phyloP scores from a whole-genome alignment of 495 filamentous ascomycete species.

The Aspergillus coremiiformis region DNA sequence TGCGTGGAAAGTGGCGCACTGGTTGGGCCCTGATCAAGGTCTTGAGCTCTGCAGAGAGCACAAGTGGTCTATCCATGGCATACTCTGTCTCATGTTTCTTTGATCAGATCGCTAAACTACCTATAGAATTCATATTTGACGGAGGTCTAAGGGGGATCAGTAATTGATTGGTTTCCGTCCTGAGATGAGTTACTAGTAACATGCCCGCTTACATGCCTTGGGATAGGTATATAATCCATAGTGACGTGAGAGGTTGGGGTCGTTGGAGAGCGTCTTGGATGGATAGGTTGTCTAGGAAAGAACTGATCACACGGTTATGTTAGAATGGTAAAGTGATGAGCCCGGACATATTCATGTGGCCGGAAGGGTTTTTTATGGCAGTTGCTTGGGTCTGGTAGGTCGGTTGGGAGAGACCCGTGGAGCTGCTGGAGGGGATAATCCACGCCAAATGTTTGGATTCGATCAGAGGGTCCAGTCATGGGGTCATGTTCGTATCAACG shows the following conservation, averaged over 20 bases:
- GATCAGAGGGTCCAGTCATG: conserved; percentile 12
- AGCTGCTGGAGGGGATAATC: conserved; percentile 53
- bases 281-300: conserved; percentile 41
- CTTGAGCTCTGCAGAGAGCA: conserved; percentile 19
- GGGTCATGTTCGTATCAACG: conserved; percentile 14
- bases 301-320: conserved; percentile 43
- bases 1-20: conserved; percentile 5
- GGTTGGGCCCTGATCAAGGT: conserved; percentile 17
- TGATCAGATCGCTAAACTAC: conserved; percentile 42
- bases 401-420: conserved; percentile 54
- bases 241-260: conserved; percentile 47
- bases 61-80: conserved; percentile 16
- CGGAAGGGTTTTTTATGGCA: conserved; percentile 27
- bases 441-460: conserved; percentile 33
- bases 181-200: too few species aligned
- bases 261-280: conserved; percentile 39
- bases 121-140: conserved; percentile 47
- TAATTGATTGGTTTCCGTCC: conserved; percentile 50
- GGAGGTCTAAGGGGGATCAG: conserved; percentile 47
- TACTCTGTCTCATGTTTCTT: conserved; percentile 31
- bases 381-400: conserved; percentile 32
- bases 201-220: too few species aligned
- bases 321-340: conserved; percentile 50
- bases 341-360: conserved; percentile 24
- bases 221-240: conserved; percentile 37